These are phyloP conservation scores for Phialophora expanda DNA, from an alignment of 2,329 filamentous ascomycete genomes.

Conservation along the genomic window DNA sequence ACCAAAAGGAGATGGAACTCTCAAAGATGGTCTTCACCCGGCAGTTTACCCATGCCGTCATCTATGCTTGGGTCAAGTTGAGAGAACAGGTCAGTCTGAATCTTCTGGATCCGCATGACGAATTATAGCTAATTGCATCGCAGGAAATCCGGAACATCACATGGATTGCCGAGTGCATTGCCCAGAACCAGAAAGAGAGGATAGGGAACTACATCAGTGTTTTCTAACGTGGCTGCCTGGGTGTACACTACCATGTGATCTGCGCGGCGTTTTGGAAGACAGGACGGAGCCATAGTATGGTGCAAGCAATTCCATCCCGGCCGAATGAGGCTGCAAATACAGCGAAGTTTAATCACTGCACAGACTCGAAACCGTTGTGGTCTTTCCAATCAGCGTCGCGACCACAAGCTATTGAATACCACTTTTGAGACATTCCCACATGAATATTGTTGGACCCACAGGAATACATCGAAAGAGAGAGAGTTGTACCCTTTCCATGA, in stretches of 20 bases:
- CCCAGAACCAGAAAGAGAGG: constrained; percentile 98
- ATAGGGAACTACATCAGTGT: constrained; percentile 99
- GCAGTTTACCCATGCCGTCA: constrained; percentile 92
- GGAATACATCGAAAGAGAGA: background rate
- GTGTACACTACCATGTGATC: background rate
- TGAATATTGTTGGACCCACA: background rate
- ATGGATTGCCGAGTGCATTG: constrained; percentile 99
- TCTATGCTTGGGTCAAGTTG: constrained; percentile 97
- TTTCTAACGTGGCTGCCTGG: constrained; percentile 63
- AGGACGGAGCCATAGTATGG: background rate
- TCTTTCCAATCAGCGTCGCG: background rate
- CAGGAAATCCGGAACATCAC: constrained; percentile 99
- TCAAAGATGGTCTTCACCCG: constrained; percentile 93
- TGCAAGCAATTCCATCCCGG: background rate
- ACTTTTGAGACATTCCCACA: no score
- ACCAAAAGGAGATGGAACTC: constrained; percentile 99
- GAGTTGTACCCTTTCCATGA: background rate
- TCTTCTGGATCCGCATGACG: background rate
- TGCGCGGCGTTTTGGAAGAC: constrained; percentile 31
- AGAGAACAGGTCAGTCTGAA: constrained; percentile 79
- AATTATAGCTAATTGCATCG: constrained; percentile 38
- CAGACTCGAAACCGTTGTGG: background rate
- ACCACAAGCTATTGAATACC: no score
- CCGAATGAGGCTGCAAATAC: background rate
- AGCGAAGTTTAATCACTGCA: background rate